Percentiles rank a stretch among this genome's conserved stretches.
Evolutionary conservation across 208 protist genomes (phyloP).

Genomic region (Leishmania turanica): DNA sequence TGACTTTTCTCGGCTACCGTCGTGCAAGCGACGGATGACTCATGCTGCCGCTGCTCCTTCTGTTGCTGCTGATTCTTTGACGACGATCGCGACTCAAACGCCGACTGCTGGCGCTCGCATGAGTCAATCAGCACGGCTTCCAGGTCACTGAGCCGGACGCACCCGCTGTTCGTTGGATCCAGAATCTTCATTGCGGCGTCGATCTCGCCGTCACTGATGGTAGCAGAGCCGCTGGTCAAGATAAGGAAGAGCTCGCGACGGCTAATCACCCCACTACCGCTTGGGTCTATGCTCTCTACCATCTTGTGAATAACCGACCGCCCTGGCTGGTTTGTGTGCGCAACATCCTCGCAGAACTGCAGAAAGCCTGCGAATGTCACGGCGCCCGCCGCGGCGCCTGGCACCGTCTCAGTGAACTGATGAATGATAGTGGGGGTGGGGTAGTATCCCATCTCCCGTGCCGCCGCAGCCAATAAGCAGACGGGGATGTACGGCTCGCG

Average conservation of each 20-base stretch:
- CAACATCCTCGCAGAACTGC: constrained; percentile 56
- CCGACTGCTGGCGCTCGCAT: constrained; percentile 12
- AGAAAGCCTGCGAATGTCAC: constrained; percentile 55
- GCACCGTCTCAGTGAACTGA: constrained; percentile 29
- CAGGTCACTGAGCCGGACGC: constrained; percentile 23
- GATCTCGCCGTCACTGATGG: constrained; percentile 45
- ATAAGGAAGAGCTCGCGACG: constrained; percentile 45
- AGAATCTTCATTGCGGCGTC: constrained; percentile 67
- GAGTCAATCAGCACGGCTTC: constrained; percentile 16
- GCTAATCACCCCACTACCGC: constrained; percentile 36
- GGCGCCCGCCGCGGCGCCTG: constrained; percentile 21
- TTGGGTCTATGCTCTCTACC: constrained; percentile 20
- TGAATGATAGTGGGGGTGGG: constrained; percentile 33
- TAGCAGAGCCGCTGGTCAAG: constrained; percentile 30
- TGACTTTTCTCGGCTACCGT: not conserved
- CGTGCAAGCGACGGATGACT: not conserved
- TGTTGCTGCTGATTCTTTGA: not conserved
- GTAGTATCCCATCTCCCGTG: constrained; percentile 65
- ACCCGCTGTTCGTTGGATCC: constrained; percentile 42
- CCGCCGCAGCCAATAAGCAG: constrained; percentile 32
- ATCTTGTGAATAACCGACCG: constrained; percentile 22
- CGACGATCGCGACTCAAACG: constrained; percentile 1
- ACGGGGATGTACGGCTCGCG: constrained; percentile 52
- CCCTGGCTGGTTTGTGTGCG: constrained; percentile 19
- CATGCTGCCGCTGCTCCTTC: not conserved